These are phyloP conservation scores for Ambrosia hybrid DNA, from an alignment of 140 eudicot species.

Conservation along the genomic window DNA sequence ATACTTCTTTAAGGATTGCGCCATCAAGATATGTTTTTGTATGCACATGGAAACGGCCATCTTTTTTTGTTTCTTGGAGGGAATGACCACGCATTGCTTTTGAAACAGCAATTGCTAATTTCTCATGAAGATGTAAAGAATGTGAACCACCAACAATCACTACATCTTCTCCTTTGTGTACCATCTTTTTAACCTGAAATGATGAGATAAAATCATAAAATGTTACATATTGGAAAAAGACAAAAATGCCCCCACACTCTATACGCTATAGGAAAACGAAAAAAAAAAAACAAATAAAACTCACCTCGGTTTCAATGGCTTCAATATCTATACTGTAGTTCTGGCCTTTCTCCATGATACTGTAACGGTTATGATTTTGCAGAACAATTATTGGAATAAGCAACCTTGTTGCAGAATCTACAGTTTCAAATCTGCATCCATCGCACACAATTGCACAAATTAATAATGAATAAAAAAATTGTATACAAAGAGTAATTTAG, in stretches of 20 bases:
- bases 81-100: constrained; percentile 96
- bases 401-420: constrained; percentile 87
- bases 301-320: constrained; percentile 86
- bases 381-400: constrained; percentile 92
- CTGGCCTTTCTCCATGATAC: constrained; percentile 82
- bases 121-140: constrained; percentile 85
- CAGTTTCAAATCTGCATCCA: constrained; percentile 83
- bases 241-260: neutral
- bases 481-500: neutral
- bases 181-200: constrained; percentile 85
- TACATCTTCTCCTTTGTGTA: constrained; percentile 87
- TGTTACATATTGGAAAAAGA: neutral
- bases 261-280: constrained; percentile 9
- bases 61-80: constrained; percentile 94
- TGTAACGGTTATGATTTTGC: constrained; percentile 90
- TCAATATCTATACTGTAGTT: constrained; percentile 79
- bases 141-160: constrained; percentile 95
- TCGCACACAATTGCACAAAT: neutral
- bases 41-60: constrained; percentile 97
- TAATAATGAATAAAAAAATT: neutral
- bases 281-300: neutral
- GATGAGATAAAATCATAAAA: neutral
- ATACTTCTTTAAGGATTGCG: constrained; percentile 93
- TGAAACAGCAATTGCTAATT: constrained; percentile 93
- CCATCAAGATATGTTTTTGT: constrained; percentile 97